Percentiles rank a stretch among this genome's conserved stretches.
Evolutionary conservation across 2,329 filamentous ascomycete genomes (phyloP).

Genomic region (Ophiostoma sp.): DNA sequence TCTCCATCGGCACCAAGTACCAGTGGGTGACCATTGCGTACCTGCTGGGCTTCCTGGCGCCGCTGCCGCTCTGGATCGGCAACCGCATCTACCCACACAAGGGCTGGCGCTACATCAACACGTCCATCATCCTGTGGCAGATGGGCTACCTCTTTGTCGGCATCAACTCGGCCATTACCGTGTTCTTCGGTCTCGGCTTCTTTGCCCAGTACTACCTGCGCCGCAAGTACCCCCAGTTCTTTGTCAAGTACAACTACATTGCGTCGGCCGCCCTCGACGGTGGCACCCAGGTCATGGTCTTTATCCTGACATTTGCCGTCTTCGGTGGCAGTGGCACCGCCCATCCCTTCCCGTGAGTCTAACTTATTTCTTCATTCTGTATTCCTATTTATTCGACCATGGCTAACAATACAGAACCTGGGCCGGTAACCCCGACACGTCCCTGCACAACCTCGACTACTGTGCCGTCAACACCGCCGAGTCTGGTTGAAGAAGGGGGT

Average conservation of each 20-base stretch:
- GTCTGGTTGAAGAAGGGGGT: neutral
- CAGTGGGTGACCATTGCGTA: slow-evolving; percentile 57
- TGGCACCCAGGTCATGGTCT: slow-evolving; percentile 37
- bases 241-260: slow-evolving; percentile 40
- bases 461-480: slow-evolving; percentile 21
- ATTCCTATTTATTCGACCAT: too few relatives aligned
- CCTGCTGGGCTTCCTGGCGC: slow-evolving; percentile 40
- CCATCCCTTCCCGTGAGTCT: slow-evolving; percentile 31
- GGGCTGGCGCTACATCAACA: slow-evolving; percentile 60
- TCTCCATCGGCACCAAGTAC: slow-evolving; percentile 56
- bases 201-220: slow-evolving; percentile 35
- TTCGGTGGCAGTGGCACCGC: slow-evolving; percentile 40
- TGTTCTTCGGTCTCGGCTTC: slow-evolving; percentile 31
- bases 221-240: slow-evolving; percentile 34
- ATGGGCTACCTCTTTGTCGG: slow-evolving; percentile 34
- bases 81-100: slow-evolving; percentile 47
- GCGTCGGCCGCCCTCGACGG: slow-evolving; percentile 39
- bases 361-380: too few relatives aligned
- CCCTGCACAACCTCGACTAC: slow-evolving; percentile 24
- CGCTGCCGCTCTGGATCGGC: slow-evolving; percentile 42
- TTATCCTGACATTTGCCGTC: slow-evolving; percentile 40
- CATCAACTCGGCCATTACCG: slow-evolving; percentile 34
- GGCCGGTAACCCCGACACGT: slow-evolving; percentile 22
- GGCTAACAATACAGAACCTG: slow-evolving; percentile 14
- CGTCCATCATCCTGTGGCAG: slow-evolving; percentile 27